Percentiles rank a stretch among this genome's conserved stretches.
Conservation (phyloP, 208 protist genomes). For the Trypanosomatidae sp. region DNA sequence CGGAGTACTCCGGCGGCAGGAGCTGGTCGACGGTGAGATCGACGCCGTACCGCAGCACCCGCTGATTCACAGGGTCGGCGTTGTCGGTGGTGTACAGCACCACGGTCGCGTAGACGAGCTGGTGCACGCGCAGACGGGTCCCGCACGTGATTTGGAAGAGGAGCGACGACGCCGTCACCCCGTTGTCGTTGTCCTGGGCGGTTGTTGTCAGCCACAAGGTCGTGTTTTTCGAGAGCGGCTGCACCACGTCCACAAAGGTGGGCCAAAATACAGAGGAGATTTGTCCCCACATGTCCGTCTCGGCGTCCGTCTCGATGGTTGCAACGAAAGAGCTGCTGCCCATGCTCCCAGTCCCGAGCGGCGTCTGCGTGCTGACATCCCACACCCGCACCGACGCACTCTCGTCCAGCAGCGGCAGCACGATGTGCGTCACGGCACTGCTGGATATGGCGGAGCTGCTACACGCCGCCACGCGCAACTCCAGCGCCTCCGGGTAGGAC, state of each 20-base stretch:
- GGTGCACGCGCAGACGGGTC: slow-evolving; percentile 20
- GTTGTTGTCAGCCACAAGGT: slow-evolving; percentile 11
- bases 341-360: not conserved
- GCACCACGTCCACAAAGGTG: not conserved
- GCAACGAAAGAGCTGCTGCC: not conserved
- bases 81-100: slow-evolving; percentile 17
- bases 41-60: slow-evolving; percentile 7
- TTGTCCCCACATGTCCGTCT: too few species aligned
- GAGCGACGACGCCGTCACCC: slow-evolving; percentile 9
- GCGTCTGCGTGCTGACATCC: not conserved
- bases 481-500: slow-evolving; percentile 32
- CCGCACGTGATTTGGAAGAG: slow-evolving; percentile 23
- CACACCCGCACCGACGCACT: slow-evolving; percentile 4
- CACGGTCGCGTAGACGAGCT: slow-evolving; percentile 30
- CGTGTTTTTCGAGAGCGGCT: not conserved
- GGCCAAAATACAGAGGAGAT: too few species aligned
- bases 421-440: not conserved
- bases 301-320: too few species aligned
- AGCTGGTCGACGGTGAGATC: slow-evolving; percentile 2
- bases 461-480: slow-evolving; percentile 18
- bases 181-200: slow-evolving; percentile 14
- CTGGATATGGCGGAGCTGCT: not conserved
- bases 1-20: not conserved
- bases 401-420: slow-evolving; percentile 16
- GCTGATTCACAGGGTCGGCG: slow-evolving; percentile 7